phyloP scores from a whole-genome alignment of 2,329 filamentous ascomycete species.

The Colletotrichum magnum region DNA sequence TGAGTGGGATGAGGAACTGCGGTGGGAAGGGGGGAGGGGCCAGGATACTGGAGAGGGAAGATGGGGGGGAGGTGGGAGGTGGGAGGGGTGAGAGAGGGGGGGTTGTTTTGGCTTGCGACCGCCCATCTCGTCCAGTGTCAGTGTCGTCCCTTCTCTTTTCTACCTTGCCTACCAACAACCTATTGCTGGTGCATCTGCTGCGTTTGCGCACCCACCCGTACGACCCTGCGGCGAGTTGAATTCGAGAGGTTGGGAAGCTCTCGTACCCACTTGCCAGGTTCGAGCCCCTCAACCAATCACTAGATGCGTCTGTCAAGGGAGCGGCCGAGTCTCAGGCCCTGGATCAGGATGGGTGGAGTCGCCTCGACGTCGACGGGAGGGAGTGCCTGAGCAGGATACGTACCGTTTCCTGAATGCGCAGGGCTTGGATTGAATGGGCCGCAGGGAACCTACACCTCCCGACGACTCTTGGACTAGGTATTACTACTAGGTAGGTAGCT shows the following conservation, averaged over 20 bases:
- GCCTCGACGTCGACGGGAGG: neutral
- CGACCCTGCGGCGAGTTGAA: conserved; percentile 42
- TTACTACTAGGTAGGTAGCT: neutral
- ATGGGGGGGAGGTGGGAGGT: neutral
- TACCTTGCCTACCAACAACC: neutral
- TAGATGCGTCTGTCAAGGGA: conserved; percentile 3
- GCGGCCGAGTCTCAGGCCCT: conserved; percentile 28
- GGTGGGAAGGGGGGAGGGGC: conserved; percentile 2
- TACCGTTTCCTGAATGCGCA: neutral
- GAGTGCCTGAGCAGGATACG: neutral
- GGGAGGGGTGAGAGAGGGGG: neutral
- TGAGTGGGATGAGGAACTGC: neutral
- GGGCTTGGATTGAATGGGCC: neutral
- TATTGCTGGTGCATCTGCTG: conserved; percentile 11
- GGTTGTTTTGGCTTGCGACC: neutral
- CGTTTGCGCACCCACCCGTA: conserved; percentile 30
- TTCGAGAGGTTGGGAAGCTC: conserved; percentile 52
- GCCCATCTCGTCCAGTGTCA: neutral
- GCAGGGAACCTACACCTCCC: conserved; percentile 16
- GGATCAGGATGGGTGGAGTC: conserved; percentile 23
- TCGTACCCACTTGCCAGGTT: conserved; percentile 37
- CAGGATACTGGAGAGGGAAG: neutral
- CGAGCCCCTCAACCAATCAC: conserved; percentile 33
- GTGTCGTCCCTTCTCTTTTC: conserved; percentile 14
- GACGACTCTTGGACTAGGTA: neutral